phyloP scores from a whole-genome alignment of 1,284 basidiomycete species.

The Mycena citricolor region DNA sequence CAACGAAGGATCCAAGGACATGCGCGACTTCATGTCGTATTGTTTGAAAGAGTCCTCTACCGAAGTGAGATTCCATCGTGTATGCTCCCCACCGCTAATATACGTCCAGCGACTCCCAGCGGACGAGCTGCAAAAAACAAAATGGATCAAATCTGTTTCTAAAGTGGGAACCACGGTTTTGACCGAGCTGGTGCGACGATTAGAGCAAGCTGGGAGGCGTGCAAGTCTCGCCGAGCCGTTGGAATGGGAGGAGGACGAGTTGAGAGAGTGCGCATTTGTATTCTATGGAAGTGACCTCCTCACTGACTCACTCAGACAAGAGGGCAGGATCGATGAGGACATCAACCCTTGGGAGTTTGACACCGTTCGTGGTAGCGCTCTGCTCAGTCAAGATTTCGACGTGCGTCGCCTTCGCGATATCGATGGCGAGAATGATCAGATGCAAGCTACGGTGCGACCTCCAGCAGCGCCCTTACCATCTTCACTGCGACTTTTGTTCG shows the following conservation, averaged over 20 bases:
- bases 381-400: slow-evolving; percentile 18
- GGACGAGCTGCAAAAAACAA: slow-evolving; percentile 88
- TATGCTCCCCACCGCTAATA: too few species aligned
- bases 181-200: slow-evolving; percentile 82
- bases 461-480: slow-evolving; percentile 57
- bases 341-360: slow-evolving; percentile 76
- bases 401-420: too few species aligned
- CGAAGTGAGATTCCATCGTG: slow-evolving; percentile 66
- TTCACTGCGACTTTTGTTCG: slow-evolving; percentile 69
- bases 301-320: slow-evolving; percentile 31
- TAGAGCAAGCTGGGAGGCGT: slow-evolving; percentile 78
- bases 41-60: slow-evolving; percentile 85
- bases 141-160: slow-evolving; percentile 84
- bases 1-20: slow-evolving; percentile 76
- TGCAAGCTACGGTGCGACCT: slow-evolving; percentile 50
- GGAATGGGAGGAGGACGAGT: slow-evolving; percentile 68
- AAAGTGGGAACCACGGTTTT: slow-evolving; percentile 73
- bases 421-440: slow-evolving; percentile 29
- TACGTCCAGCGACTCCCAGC: slow-evolving; percentile 86
- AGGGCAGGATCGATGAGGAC: slow-evolving; percentile 36
- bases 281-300: slow-evolving; percentile 13
- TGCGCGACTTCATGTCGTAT: slow-evolving; percentile 86
- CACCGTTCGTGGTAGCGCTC: slow-evolving; percentile 54
- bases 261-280: slow-evolving; percentile 44
- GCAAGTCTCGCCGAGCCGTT: slow-evolving; percentile 76